Evolutionary conservation across 2,329 filamentous ascomycete genomes (phyloP).

Genomic region (Purpureocillium lavendulum): DNA sequence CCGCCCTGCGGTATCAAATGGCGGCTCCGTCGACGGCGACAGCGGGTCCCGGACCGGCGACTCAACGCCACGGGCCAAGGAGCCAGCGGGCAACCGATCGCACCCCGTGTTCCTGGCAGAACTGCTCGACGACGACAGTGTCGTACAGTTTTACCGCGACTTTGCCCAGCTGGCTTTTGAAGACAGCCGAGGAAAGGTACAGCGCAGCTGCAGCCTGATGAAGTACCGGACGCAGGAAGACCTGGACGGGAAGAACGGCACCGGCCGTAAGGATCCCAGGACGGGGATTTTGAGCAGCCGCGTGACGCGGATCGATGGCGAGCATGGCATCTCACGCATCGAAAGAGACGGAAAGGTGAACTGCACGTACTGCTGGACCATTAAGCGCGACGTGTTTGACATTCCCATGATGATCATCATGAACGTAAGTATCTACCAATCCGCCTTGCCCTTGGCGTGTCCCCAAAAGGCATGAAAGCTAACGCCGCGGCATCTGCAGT

Average conservation of each 20-base stretch:
- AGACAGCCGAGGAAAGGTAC: conserved; percentile 78
- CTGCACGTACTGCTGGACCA: conserved; percentile 94
- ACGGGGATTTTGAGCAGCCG: conserved; percentile 46
- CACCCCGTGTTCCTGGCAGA: conserved; percentile 88
- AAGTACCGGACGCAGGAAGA: conserved; percentile 77
- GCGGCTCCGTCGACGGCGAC: conserved; percentile 23
- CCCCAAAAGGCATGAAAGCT: background rate
- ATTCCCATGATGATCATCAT: conserved; percentile 98
- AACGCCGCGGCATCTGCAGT: conserved; percentile 27
- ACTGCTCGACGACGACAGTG: conserved; percentile 85
- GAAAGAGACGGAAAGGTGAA: conserved; percentile 87
- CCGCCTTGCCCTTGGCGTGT: no score
- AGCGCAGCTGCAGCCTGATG: conserved; percentile 74
- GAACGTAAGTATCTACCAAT: conserved; percentile 69
- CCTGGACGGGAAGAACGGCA: conserved; percentile 29
- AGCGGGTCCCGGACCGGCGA: conserved; percentile 26
- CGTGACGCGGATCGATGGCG: conserved; percentile 57
- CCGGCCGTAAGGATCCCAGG: conserved; percentile 34
- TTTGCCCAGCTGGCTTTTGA: conserved; percentile 90
- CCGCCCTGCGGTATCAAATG: conserved; percentile 30
- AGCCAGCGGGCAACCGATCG: conserved; percentile 39
- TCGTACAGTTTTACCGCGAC: conserved; percentile 92
- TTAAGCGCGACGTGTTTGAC: conserved; percentile 94
- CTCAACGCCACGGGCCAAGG: conserved; percentile 43
- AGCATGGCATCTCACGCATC: conserved; percentile 73